Base-by-base conservation (phyloP, 345 rosid genomes). In the Salix caprea region DNA sequence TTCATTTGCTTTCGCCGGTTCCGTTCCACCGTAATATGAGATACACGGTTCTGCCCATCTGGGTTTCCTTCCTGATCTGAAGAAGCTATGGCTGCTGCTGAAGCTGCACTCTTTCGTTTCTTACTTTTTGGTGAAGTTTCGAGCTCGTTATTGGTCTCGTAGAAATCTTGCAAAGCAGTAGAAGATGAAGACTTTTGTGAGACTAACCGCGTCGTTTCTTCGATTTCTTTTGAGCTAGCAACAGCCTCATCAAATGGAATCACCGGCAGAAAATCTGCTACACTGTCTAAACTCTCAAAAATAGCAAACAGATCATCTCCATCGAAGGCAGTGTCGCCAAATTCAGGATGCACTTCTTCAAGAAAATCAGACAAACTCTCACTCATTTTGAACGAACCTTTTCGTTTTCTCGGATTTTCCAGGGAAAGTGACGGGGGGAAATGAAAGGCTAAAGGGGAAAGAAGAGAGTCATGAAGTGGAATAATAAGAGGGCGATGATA, bases 1-100 rank as follows among this genome's bases (percentile, higher is more conserved):
- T 94, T 96, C 99, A 96, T 96, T 82, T 94, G 98, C 90, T 94
- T 96, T 78, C 99, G 85, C 81, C 99, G 90, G 87, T 96, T 96
- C 26, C 98, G 91, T 78, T 96, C 99, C 77, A 96, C 97, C 3
- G 97, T 91, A 21, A 94, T 93, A 76, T 96, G 99, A 70, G 98
- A 91, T 78, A 91, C 79, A 81, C 86, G 85, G 37, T 83, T 91
- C 66, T 85, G 91, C n/a, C 90, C 94, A 66, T 93, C 96, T 7
- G 83, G 77, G 77, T 80, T 87, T 10, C 32, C 75, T 24, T 52
- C 85, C 72, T 79, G 85, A 24, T 81, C 89, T 1, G 72, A 76
- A 48, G 72, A 67, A 52, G 56, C 65, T 5, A 64, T 70, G 1
- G 75, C 44, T 5, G 77, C 28, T 18, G 48, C 19, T 3, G 70